These are phyloP conservation scores for Cytospora chrysosperma DNA, from an alignment of 2,329 filamentous ascomycete species.

Conservation along the genomic window DNA sequence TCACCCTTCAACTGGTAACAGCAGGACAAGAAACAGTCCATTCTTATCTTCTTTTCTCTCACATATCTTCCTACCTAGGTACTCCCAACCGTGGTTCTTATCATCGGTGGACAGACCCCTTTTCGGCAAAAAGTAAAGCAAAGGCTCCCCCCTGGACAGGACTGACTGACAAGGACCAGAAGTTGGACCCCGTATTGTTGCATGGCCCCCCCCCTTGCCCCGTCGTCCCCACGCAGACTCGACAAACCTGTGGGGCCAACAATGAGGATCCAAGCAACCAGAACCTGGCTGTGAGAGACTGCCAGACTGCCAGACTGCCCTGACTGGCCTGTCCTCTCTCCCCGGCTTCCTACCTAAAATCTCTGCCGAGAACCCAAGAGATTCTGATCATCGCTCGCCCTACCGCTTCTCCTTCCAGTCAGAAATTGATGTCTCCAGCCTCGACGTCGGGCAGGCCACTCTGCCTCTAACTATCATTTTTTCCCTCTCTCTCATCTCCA, in stretches of 20 bases:
- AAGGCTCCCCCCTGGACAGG: background rate
- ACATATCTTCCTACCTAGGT: too few relatives aligned
- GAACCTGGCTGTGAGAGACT: too few relatives aligned
- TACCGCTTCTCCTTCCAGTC: slow-evolving; percentile 5
- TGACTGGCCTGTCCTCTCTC: background rate
- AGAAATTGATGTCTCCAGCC: slow-evolving; percentile 6
- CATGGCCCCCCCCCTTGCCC: slow-evolving; percentile 4
- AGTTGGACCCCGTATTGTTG: slow-evolving; percentile 9
- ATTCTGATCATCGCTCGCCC: slow-evolving; percentile 22
- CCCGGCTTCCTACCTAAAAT: slow-evolving; percentile 1
- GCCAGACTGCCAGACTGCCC: too few relatives aligned
- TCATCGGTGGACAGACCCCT: slow-evolving; percentile 7
- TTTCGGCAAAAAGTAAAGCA: background rate
- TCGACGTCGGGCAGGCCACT: background rate
- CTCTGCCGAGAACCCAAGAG: slow-evolving; percentile 13
- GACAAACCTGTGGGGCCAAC: slow-evolving; percentile 3
- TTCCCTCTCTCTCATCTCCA: too few relatives aligned
- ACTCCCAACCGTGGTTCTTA: slow-evolving; percentile 8
- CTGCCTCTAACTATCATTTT: background rate
- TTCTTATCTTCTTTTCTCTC: too few relatives aligned
- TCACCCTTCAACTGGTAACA: too few relatives aligned
- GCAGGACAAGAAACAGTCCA: too few relatives aligned
- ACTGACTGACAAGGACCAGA: background rate
- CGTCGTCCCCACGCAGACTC: slow-evolving; percentile 1
- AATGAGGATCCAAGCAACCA: background rate